Percentiles rank a stretch among this genome's conserved stretches.
These are phyloP conservation scores for Aspergillus olivimuriae DNA, from an alignment of 495 filamentous ascomycete species.

Conservation along the genomic window DNA sequence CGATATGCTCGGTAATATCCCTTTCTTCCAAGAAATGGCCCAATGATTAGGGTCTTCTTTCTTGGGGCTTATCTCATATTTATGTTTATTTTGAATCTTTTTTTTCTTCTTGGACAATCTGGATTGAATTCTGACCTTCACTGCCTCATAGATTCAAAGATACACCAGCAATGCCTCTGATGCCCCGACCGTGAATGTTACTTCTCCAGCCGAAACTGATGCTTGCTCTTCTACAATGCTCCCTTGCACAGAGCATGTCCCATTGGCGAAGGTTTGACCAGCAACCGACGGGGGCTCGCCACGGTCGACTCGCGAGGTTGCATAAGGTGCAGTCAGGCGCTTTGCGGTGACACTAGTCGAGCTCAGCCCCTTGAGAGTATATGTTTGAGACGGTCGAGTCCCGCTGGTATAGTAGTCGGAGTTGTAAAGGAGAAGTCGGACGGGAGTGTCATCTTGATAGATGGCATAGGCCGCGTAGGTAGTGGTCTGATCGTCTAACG, in stretches of 20 bases:
- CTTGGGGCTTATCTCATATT: too few species aligned
- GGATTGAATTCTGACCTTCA: too few species aligned
- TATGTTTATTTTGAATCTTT: too few species aligned
- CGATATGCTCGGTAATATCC: too few species aligned
- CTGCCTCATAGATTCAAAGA: slow-evolving; percentile 16
- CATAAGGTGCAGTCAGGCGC: slow-evolving; percentile 47
- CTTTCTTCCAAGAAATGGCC: too few species aligned
- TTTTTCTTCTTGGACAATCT: too few species aligned
- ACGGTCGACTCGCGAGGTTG: slow-evolving; percentile 42
- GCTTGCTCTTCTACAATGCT: slow-evolving; percentile 35
- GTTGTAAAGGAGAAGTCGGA: slow-evolving; percentile 47
- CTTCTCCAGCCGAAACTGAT: slow-evolving; percentile 33
- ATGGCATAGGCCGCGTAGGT: slow-evolving; percentile 49
- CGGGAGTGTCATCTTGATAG: slow-evolving; percentile 35
- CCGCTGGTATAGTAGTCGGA: slow-evolving; percentile 51
- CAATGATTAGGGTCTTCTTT: too few species aligned
- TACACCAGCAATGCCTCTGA: slow-evolving; percentile 52
- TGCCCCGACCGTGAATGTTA: slow-evolving; percentile 42
- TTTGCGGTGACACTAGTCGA: slow-evolving; percentile 38
- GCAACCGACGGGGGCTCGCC: slow-evolving; percentile 42
- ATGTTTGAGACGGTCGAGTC: slow-evolving; percentile 37
- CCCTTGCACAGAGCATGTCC: slow-evolving; percentile 42
- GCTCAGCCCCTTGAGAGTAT: slow-evolving; percentile 39
- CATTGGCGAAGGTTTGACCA: slow-evolving; percentile 49
- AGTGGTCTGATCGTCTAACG: slow-evolving; percentile 41